These are phyloP conservation scores for Hymenochaete sp. DNA, from an alignment of 1,284 basidiomycete genomes.

Conservation along the genomic window DNA sequence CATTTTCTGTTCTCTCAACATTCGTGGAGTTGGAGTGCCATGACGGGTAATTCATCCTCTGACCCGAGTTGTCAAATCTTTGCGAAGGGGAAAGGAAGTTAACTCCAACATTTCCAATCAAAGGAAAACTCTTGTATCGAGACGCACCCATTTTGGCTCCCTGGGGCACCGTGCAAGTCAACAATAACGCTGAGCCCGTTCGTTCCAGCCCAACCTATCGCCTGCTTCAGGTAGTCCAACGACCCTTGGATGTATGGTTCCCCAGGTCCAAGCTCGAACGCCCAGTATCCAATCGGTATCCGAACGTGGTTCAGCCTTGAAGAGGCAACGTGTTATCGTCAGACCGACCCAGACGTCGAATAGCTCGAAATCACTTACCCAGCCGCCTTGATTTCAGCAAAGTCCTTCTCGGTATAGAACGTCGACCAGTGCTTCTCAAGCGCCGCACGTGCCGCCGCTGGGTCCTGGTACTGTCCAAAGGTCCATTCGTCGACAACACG, in stretches of 20 bases:
- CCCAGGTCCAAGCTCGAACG: constrained; percentile 70
- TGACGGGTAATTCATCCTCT: constrained; percentile 46
- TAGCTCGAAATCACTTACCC: constrained; percentile 38
- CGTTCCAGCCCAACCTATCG: constrained; percentile 70
- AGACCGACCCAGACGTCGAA: constrained; percentile 19
- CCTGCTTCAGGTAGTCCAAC: constrained; percentile 61
- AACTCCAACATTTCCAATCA: not conserved
- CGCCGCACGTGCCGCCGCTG: constrained; percentile 35
- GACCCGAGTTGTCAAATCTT: constrained; percentile 86
- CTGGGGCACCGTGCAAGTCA: constrained; percentile 79
- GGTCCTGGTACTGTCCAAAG: constrained; percentile 57
- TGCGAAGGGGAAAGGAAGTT: not conserved
- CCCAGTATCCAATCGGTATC: constrained; percentile 89
- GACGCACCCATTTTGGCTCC: constrained; percentile 70
- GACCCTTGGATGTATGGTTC: constrained; percentile 85
- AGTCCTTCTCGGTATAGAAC: constrained; percentile 75
- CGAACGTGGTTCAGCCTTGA: constrained; percentile 74
- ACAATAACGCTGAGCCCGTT: constrained; percentile 76
- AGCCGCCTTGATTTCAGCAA: constrained; percentile 62
- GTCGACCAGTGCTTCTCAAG: constrained; percentile 71
- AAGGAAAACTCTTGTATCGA: not conserved
- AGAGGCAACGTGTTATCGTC: constrained; percentile 5
- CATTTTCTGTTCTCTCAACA: constrained; percentile 58
- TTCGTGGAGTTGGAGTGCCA: constrained; percentile 69
- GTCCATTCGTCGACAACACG: constrained; percentile 82